Evolutionary conservation across 1,139 yeast species (phyloP), one percentile per base, ranked within the genome.

Genomic region (Nakaseomyces delphensis): DNA sequence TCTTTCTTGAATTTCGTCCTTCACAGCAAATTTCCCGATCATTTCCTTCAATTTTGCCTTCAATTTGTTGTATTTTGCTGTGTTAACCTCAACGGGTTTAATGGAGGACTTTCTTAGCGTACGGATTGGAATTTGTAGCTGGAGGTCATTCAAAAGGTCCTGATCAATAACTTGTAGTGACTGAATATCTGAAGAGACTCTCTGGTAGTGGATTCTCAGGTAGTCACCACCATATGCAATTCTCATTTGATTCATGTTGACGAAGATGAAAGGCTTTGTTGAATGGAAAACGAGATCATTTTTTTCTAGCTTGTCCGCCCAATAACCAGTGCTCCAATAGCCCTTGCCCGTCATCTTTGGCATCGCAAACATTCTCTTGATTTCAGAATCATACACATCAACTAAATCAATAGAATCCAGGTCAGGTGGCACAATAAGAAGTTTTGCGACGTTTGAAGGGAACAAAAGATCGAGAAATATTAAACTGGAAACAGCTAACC

Each of bases 301-400:
- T 28, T 74, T 78, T 28, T 74, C 71, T 36, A 89, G 65, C 23
- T 75, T 73, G 3, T 70, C 70, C 44, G 76, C 66, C 98, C 98
- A 91, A 60, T 86, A 91, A 0, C 97, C 97, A 49, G 77, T 76
- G 55, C 86, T 82, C 98, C 98, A 91, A 65, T 91, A 91, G 44
- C 95, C 68, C 59, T 73, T 83, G 0, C 93, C 95, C 54, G 82
- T 89, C 80, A 82, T 83, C 51, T 83, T 95, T n/a, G 27, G 16
- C 37, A 33, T 33, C 6, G 37, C 37, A 33, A 33, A n/a, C 25
- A 21, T 21, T 33, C 37, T 33, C 18, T 33, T 33, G 6, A 28
- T 15, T 28, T 19, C 35, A n/a, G 18, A 20, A 13, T 43, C 45
- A 13, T 44, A 32, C 2, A 56, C 8, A 82, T 93, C 38, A 76